phyloP scores from a whole-genome alignment of 805 yeast genomes.

The Schizosaccharomyces japonicus region DNA sequence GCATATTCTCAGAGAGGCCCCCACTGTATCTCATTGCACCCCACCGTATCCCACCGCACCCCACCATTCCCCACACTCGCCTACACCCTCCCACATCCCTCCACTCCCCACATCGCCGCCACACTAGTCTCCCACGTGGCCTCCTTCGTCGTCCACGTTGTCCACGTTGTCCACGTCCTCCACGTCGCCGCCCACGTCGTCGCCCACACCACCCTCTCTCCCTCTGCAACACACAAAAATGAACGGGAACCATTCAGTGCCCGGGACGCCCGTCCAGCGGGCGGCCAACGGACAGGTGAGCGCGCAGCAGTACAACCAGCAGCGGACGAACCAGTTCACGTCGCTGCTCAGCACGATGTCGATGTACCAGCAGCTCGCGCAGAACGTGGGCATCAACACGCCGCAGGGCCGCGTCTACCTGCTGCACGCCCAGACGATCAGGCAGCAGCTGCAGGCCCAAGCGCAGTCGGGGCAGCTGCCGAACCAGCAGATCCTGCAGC shows the following conservation, averaged over 20 bases:
- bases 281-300: neutral
- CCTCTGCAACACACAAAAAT: neutral
- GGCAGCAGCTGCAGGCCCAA: neutral
- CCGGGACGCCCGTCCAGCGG: conserved; percentile 2
- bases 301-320: neutral
- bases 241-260: conserved; percentile 1
- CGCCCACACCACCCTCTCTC: no score
- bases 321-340: neutral
- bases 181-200: no score
- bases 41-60: no score
- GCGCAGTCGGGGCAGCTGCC: conserved; percentile 1
- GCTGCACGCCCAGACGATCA: neutral
- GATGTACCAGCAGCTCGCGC: neutral
- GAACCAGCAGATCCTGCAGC: neutral
- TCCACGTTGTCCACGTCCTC: no score
- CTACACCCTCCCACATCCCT: no score
- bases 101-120: no score
- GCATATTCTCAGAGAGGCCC: no score
- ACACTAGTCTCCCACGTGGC: no score
- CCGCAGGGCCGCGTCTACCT: neutral
- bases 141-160: no score
- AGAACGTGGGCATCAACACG: neutral
- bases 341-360: neutral
- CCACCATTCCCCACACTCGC: no score
- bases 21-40: no score